Conservation (phyloP, 768 basidiomycete species). For the Kwoniella mangroviensis region DNA sequence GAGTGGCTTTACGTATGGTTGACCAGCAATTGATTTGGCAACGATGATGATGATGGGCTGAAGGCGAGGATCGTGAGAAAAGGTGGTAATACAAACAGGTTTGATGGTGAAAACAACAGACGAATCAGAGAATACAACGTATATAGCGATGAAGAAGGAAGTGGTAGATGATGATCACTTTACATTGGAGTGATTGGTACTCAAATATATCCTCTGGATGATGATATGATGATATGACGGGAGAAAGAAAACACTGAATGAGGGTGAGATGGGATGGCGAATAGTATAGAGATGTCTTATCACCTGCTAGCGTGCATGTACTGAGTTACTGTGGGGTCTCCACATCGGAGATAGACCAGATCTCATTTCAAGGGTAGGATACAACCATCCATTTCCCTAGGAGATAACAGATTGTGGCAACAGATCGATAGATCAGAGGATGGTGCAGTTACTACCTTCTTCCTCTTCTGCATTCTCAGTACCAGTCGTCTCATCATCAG, state of each 20-base stretch:
- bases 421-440: not conserved
- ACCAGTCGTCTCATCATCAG: too few relatives aligned
- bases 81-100: slow-evolving; percentile 12
- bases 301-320: not conserved
- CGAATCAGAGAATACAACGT: slow-evolving; percentile 1
- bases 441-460: not conserved
- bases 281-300: not conserved
- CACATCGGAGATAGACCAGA: slow-evolving; percentile 1
- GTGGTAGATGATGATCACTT: not conserved
- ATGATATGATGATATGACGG: not conserved
- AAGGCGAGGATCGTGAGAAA: not conserved
- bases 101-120: not conserved
- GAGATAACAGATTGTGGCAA: slow-evolving; percentile 4
- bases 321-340: not conserved
- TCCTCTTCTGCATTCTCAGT: too few relatives aligned
- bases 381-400: not conserved
- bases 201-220: not conserved
- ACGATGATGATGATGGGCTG: slow-evolving; percentile 4
- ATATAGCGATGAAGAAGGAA: not conserved
- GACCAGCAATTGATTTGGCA: not conserved
- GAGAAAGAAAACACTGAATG: not conserved
- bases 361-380: not conserved
- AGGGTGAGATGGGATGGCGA: not conserved
- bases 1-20: not conserved
- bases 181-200: too few relatives aligned